Evolutionary conservation across 2,329 filamentous ascomycete species (phyloP), one percentile per base, ranked within the genome.

Genomic region (Penicillium verrucosum): DNA sequence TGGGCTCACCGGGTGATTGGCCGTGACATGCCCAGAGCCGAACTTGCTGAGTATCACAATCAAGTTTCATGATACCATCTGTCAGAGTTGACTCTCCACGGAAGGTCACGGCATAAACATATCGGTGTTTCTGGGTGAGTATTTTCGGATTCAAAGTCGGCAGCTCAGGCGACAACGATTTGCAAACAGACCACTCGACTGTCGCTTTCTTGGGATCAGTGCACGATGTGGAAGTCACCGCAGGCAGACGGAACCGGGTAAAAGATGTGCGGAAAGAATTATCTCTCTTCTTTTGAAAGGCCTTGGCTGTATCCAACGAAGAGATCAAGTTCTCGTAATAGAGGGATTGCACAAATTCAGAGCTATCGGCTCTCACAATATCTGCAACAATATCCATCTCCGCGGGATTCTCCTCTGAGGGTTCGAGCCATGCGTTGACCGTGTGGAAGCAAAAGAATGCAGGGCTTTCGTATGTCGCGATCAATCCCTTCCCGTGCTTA

Each of bases 391-490:
- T 78, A 57, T 86, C 79, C 5, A 75, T 73, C 6, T 64, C 51
- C 2, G 75, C 70, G 0, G 66, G 58, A 0, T 65, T 61, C 2
- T 67, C 50, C 27, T 70, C 51, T 0, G 72, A 76, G 0, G 71
- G 63, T 60, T 89, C 82, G 65, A 93, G 89, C 69, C 86, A 94
- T 0, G 89, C 83, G 63, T 95, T 95, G 68, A 90, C 78, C 0
- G 83, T 84, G 73, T 96, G 90, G 71, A 95, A 95, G 72, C 85
- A 87, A 77, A 92, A 95, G 45, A 86, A 86, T 0, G 88, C 82
- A 0, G 83, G 80, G 16, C 84, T 87, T 18, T 86, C 81, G 65
- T 89, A 92, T 1, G 80, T 83, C 8, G 84, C 87, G 0, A 94
- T 80, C 0, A 94, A 75, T 0, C 90, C 89, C 46, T 79, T 79